Base-by-base conservation (phyloP, 73 alveolate genomes). In the Paramecium tetraurelia region DNA sequence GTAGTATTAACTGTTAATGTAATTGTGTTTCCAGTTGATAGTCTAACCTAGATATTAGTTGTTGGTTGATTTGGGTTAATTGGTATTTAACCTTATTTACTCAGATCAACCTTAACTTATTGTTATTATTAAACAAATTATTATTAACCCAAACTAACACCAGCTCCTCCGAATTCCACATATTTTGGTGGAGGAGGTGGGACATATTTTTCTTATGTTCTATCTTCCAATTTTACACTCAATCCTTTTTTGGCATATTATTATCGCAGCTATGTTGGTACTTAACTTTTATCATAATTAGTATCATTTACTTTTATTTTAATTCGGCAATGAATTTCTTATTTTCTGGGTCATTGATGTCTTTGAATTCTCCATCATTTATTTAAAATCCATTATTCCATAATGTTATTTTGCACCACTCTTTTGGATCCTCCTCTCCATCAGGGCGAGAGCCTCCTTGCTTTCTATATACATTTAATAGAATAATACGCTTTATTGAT, bases 141-240 rank as follows among this genome's bases (percentile, higher is more conserved):
- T 35, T 31, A 59, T 35, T 95, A 96, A 35, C 97, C 98, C 48
- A 95, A 41, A 16, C 96, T 84, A 16, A 43, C 48, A 3, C 98
- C 98, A 18, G 77, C 76, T 38, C 98, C 98, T 20, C 95, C 85
- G 48, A 92, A 95, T 35, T 96, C 97, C 21, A 94, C 95, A 86
- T 95, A 95, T 59, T 95, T 93, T 4, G 98, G 98, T 10, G 98
- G 98, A 40, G 98, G 93, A 7, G 98, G 98, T 9, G 97, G 97
- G 22, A 93, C 92, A 85, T 92, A 95, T 29, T 85, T 93, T 41
- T 95, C 96, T 40, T 57, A 22, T 63, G 95, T 94, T 46, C 86
- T 94, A 76, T 95, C 98, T 38, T 94, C 98, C 1, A 95, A 70
- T 14, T 95, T 86, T 0, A 95, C 98, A 88, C 93, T 93, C 16